Evolutionary conservation across 208 protist species (phyloP).

Genomic region (Leishmania arabica): DNA sequence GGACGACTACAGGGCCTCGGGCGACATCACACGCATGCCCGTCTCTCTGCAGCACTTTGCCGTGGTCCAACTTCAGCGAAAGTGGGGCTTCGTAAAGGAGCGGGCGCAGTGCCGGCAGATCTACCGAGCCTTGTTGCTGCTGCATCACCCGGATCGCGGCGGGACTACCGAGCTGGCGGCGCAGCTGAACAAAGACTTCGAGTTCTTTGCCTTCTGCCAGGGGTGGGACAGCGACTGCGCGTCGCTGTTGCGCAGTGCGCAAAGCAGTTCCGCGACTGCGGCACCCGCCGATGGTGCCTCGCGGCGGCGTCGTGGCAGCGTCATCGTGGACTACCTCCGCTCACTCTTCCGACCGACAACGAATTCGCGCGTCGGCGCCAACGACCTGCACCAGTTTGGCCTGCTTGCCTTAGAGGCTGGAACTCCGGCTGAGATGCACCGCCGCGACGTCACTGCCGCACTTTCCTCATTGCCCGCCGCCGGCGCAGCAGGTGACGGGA

Average conservation of each 20-base stretch:
- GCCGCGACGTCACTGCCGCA: constrained; percentile 35
- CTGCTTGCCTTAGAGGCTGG: constrained; percentile 59
- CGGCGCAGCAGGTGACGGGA: neutral
- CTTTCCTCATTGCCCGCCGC: neutral
- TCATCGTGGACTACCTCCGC: constrained; percentile 66
- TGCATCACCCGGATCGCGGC: constrained; percentile 77
- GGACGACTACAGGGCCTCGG: constrained; percentile 65
- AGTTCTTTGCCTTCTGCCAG: constrained; percentile 75
- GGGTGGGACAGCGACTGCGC: constrained; percentile 63
- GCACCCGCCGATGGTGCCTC: constrained; percentile 11
- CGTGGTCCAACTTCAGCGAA: constrained; percentile 71
- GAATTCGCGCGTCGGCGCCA: constrained; percentile 61
- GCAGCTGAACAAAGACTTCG: constrained; percentile 75
- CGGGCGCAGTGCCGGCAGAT: constrained; percentile 60
- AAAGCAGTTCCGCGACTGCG: constrained; percentile 7
- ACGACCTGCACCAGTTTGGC: constrained; percentile 67
- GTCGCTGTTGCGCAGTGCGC: constrained; percentile 27
- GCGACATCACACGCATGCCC: constrained; percentile 63
- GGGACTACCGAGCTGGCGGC: constrained; percentile 54
- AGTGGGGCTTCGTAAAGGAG: constrained; percentile 77
- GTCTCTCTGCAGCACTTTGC: constrained; percentile 84
- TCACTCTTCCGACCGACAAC: constrained; percentile 59
- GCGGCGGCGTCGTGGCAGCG: constrained; percentile 41
- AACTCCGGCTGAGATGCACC: constrained; percentile 43
- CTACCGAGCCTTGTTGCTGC: constrained; percentile 61